Conservation (phyloP, 176 grass and related monocot genomes). For the Pontederia crassipes region DNA sequence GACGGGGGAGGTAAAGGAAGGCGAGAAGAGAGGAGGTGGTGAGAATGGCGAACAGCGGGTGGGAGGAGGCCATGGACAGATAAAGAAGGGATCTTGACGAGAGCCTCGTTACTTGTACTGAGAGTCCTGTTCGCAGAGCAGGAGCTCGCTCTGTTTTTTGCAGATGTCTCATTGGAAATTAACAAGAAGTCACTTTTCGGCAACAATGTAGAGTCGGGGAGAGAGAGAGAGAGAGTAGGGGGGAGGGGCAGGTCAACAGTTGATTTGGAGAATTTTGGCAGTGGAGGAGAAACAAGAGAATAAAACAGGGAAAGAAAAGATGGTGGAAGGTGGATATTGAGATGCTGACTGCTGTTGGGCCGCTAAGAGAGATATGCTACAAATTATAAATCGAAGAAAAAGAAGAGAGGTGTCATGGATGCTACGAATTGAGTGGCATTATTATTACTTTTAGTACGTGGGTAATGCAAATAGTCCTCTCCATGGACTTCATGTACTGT, state of each 20-base stretch:
- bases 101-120: background rate
- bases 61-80: slow-evolving; percentile 5
- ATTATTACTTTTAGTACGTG: too few species aligned
- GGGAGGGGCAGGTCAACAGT: background rate
- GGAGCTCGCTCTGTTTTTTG: background rate
- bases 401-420: too few species aligned
- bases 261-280: background rate
- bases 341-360: too few species aligned
- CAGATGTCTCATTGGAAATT: slow-evolving; percentile 27
- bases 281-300: too few species aligned
- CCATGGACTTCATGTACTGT: too few species aligned
- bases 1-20: slow-evolving; percentile 58
- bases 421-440: too few species aligned
- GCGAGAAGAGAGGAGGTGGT: slow-evolving; percentile 45
- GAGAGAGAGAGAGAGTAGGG: background rate
- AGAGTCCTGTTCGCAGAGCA: background rate
- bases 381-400: too few species aligned
- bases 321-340: too few species aligned
- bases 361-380: too few species aligned
- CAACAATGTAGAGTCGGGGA: background rate
- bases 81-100: slow-evolving; percentile 1
- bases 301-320: too few species aligned
- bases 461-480: too few species aligned
- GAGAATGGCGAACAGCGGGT: slow-evolving; percentile 41
- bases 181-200: background rate